phyloP scores from a whole-genome alignment of 2,329 filamentous ascomycete species.

The Pseudopyricularia javanii region DNA sequence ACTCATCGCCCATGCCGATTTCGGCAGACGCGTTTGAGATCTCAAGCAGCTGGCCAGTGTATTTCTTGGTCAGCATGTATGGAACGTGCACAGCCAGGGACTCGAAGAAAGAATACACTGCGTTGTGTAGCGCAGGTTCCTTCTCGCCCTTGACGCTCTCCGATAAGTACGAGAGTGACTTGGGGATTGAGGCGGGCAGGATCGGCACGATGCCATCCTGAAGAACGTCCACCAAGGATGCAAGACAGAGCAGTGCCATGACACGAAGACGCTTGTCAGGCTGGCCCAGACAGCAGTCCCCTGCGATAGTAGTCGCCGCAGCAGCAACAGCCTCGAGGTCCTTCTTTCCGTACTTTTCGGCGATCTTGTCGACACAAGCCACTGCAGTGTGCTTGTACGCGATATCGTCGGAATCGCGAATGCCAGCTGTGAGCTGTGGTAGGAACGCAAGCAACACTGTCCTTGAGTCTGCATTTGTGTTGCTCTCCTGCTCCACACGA shows the following conservation, averaged over 20 bases:
- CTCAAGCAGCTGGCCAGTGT: conserved; percentile 59
- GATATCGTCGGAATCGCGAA: conserved; percentile 60
- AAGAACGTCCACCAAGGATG: conserved; percentile 79
- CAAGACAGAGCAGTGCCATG: conserved; percentile 78
- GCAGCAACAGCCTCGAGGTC: conserved; percentile 64
- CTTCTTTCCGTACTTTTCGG: conserved; percentile 91
- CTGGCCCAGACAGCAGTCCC: conserved; percentile 64
- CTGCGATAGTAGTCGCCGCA: conserved; percentile 66
- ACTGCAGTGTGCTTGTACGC: conserved; percentile 77
- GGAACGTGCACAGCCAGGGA: conserved; percentile 73
- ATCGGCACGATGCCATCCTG: conserved; percentile 77
- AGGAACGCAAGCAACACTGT: conserved; percentile 66
- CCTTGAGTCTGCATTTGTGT: conserved; percentile 45
- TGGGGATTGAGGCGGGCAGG: conserved; percentile 62
- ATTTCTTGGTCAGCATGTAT: conserved; percentile 71
- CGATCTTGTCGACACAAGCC: conserved; percentile 81
- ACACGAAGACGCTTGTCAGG: conserved; percentile 60
- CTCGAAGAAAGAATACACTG: conserved; percentile 67
- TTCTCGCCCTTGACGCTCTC: conserved; percentile 42
- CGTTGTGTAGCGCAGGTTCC: conserved; percentile 62
- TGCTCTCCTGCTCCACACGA: conserved; percentile 63
- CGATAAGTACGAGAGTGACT: conserved; percentile 58
- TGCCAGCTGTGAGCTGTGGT: conserved; percentile 63
- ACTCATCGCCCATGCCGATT: conserved; percentile 45
- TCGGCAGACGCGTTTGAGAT: conserved; percentile 63